Evolutionary conservation across 257 asterid species (phyloP).

Genomic region (Lithospermum erythrorhizon): DNA sequence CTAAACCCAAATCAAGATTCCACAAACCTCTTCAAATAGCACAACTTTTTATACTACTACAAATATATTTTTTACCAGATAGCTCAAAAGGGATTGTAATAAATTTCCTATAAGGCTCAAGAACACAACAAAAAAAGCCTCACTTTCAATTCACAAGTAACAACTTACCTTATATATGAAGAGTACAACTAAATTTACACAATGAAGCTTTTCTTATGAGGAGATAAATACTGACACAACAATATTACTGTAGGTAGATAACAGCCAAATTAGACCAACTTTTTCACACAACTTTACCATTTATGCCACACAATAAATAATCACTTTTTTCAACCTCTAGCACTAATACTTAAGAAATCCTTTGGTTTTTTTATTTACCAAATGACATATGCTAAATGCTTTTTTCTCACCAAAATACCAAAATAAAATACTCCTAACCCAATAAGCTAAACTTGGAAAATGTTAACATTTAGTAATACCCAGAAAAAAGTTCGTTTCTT

Average conservation of each 20-base stretch:
- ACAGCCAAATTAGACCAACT: not conserved
- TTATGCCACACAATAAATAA: too few species aligned
- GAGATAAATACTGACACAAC: conserved; percentile 46
- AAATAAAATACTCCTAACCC: too few species aligned
- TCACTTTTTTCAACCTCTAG: too few species aligned
- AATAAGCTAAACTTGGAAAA: too few species aligned
- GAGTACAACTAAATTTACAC: conserved; percentile 57
- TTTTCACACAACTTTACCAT: too few species aligned
- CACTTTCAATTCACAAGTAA: conserved; percentile 18
- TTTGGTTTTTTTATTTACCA: too few species aligned
- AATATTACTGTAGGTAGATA: not conserved
- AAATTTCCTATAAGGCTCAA: conserved; percentile 27
- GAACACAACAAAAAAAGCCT: conserved; percentile 4
- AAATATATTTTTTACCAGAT: not conserved
- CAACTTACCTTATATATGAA: conserved; percentile 20
- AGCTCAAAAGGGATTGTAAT: conserved; percentile 15
- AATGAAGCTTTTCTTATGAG: conserved; percentile 48
- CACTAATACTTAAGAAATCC: too few species aligned
- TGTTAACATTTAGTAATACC: too few species aligned
- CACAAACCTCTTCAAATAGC: conserved; percentile 13
- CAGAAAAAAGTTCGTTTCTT: too few species aligned
- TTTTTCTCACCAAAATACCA: too few species aligned
- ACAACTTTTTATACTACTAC: not conserved
- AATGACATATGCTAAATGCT: too few species aligned
- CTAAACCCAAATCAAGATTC: conserved; percentile 10